Evolutionary conservation across 768 basidiomycete species (phyloP), one percentile per base, ranked within the genome.

Genomic region (Boletellus sp.): DNA sequence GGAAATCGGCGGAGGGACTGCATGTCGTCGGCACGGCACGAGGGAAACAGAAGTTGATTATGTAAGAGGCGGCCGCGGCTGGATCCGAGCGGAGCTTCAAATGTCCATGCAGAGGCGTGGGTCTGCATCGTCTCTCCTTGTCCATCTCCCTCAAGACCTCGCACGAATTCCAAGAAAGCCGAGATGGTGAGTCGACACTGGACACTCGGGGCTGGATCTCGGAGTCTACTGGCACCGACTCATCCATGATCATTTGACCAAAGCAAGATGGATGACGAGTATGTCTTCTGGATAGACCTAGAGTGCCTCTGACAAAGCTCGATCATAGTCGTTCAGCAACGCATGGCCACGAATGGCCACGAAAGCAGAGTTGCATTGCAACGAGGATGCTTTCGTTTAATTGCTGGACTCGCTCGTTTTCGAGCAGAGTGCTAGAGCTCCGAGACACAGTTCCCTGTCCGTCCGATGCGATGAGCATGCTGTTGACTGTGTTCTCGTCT

Each of bases 401-500:
- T 53, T 70, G 75, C 77, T 78, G 77, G 75, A 72, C 67, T 65
- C 62, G 63, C 61, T 59, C 46, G 10, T 49, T 42, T 38, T 54
- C 28, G 52, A 60, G 57, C 62, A 46, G 68, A 61, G 72, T 74
- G 69, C 67, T 78, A 78, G 76, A 78, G 76, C 77, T 78, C 77
- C 77, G 78, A 71, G 74, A 64, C 65, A 57, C 65, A 61, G 69
- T 61, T 60, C 57, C 58, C 32, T 44, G 56, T 56, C 53, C 60
- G 22, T 63, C 52, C 57, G 54, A 56, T 37, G 47, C 61, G 64
- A 50, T 54, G 58, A 55, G 46, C 56, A 45, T 16, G 60, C 54
- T 58, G 57, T 66, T 74, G 53, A 73, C 78, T 65, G 76, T 68
- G 53, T 46, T 63, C 71, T 84, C 85, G 86, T 84, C 88, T 90